Percentiles rank a stretch among this genome's conserved stretches.
phyloP scores from a whole-genome alignment of 306 rosid genomes.

The Cucurbita pepo region DNA sequence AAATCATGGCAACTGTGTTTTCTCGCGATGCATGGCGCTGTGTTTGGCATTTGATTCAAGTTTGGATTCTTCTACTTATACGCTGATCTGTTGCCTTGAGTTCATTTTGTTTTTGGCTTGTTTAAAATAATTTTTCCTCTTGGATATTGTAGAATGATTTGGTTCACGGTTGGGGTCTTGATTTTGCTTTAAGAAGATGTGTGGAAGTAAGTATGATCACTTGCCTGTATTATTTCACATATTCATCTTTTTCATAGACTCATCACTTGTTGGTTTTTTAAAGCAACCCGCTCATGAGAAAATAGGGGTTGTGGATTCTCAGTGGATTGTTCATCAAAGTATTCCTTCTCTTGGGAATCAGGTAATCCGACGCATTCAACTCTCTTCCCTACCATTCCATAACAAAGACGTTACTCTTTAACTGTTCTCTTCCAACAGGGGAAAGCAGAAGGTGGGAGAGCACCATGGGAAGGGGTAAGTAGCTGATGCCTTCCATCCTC shows the following conservation, averaged over 20 bases:
- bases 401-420: background rate
- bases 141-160: slow-evolving; percentile 54
- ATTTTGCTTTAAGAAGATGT: slow-evolving; percentile 70
- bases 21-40: slow-evolving; percentile 90
- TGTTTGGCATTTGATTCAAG: slow-evolving; percentile 95
- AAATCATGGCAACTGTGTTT: slow-evolving; percentile 93
- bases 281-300: slow-evolving; percentile 59
- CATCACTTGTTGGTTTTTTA: slow-evolving; percentile 3
- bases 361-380: slow-evolving; percentile 20
- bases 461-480: slow-evolving; percentile 83
- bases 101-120: background rate
- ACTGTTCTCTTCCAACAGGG: slow-evolving; percentile 31
- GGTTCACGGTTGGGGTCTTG: slow-evolving; percentile 96
- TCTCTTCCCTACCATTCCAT: background rate
- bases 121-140: background rate
- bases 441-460: slow-evolving; percentile 29
- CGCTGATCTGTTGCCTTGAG: background rate
- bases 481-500: background rate
- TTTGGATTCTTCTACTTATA: slow-evolving; percentile 4
- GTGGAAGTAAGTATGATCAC: slow-evolving; percentile 33
- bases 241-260: background rate
- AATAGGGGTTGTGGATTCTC: slow-evolving; percentile 84
- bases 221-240: background rate
- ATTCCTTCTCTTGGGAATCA: slow-evolving; percentile 81
- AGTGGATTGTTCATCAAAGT: slow-evolving; percentile 75